Evolutionary conservation across 2,329 filamentous ascomycete genomes (phyloP).

Genomic region (Sordariomycetes sp.): DNA sequence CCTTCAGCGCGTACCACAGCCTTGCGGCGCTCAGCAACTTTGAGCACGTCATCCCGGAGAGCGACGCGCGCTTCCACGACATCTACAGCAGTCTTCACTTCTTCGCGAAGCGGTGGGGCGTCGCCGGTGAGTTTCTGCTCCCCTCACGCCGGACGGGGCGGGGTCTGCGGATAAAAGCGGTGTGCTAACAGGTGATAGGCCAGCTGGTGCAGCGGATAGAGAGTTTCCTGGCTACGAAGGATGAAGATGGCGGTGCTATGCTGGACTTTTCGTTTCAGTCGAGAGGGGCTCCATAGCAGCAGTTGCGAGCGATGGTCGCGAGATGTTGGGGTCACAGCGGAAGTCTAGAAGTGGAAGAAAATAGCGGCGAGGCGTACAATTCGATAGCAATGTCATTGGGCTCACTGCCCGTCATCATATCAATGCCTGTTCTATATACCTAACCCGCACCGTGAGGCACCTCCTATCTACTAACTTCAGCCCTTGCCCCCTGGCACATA

Average conservation of each 20-base stretch:
- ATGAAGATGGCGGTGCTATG: conserved; percentile 5
- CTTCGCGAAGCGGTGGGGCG: conserved; percentile 23
- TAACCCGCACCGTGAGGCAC: background rate
- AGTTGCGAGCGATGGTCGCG: too few species aligned
- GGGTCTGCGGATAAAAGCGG: conserved; percentile 1
- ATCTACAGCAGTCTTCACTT: conserved; percentile 22
- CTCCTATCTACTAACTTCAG: too few species aligned
- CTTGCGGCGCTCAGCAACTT: conserved; percentile 22
- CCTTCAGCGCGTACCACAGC: conserved; percentile 23
- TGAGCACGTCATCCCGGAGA: conserved; percentile 20
- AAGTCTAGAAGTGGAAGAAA: too few species aligned
- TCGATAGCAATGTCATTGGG: too few species aligned
- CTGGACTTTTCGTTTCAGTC: conserved; percentile 4
- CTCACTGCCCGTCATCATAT: too few species aligned
- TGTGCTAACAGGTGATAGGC: conserved; percentile 6
- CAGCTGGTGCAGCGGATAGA: conserved; percentile 18
- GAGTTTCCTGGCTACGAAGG: conserved; percentile 14
- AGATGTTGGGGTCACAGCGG: too few species aligned
- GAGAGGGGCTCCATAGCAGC: too few species aligned
- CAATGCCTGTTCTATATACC: background rate
- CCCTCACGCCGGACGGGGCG: too few species aligned
- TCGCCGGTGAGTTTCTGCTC: conserved; percentile 16
- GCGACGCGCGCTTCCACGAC: conserved; percentile 20
- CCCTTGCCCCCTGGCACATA: too few species aligned
- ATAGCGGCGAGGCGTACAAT: too few species aligned